These are phyloP conservation scores for Fusarium floridanum DNA, from an alignment of 2,329 filamentous ascomycete genomes.

Conservation along the genomic window DNA sequence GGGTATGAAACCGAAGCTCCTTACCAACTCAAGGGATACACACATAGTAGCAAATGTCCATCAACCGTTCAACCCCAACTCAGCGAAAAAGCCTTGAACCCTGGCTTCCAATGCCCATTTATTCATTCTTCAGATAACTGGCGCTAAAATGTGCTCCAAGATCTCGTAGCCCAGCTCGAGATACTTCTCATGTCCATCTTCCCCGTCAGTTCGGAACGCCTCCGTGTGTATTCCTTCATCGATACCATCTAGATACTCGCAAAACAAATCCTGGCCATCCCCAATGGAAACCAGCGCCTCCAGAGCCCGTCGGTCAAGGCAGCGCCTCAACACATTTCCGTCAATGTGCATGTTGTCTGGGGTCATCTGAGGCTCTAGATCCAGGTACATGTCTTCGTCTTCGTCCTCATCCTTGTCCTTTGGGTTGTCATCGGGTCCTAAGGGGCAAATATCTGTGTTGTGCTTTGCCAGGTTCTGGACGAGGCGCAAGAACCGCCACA, in stretches of 20 bases:
- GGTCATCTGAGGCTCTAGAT: conserved; percentile 51
- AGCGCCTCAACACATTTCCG: conserved; percentile 72
- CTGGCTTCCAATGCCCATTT: background rate
- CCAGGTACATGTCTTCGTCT: conserved; percentile 36
- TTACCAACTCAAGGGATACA: background rate
- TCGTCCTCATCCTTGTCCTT: conserved; percentile 17
- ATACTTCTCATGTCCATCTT: conserved; percentile 51
- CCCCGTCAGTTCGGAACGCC: conserved; percentile 45
- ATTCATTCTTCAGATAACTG: conserved; percentile 56
- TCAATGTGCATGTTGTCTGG: conserved; percentile 73
- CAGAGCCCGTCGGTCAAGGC: conserved; percentile 61
- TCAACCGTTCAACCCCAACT: background rate
- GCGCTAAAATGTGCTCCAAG: conserved; percentile 65
- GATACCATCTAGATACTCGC: conserved; percentile 62
- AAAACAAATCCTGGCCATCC: conserved; percentile 57
- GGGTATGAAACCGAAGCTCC: background rate
- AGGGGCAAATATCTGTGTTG: conserved; percentile 63
- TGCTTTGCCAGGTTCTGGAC: conserved; percentile 76
- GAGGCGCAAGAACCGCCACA: conserved; percentile 78
- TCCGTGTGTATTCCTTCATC: conserved; percentile 60
- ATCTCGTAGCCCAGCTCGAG: conserved; percentile 66
- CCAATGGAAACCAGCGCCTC: conserved; percentile 56
- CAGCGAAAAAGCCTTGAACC: background rate
- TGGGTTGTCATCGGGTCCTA: conserved; percentile 45
- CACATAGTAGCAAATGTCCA: background rate